Evolutionary conservation across 2,329 filamentous ascomycete genomes (phyloP).

Genomic region (Botryotinia convoluta): DNA sequence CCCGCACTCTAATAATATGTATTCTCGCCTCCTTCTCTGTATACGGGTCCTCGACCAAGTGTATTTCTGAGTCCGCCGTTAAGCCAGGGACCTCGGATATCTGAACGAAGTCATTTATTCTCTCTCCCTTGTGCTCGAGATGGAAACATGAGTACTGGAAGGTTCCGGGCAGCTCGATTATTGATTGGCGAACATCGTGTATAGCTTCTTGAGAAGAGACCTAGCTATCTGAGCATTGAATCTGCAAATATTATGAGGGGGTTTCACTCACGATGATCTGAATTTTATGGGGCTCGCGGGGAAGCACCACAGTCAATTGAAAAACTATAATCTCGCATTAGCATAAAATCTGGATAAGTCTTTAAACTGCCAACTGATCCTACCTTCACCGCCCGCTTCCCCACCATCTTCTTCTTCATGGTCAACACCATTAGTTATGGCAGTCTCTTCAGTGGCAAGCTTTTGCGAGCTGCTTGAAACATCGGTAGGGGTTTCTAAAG

Average conservation of each 20-base stretch:
- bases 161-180: slow-evolving; percentile 88
- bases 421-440: slow-evolving; percentile 26
- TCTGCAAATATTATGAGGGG: slow-evolving; percentile 2
- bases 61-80: slow-evolving; percentile 71
- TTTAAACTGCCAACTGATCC: slow-evolving; percentile 19
- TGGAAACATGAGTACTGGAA: slow-evolving; percentile 99
- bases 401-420: slow-evolving; percentile 32
- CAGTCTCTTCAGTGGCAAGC: slow-evolving; percentile 16
- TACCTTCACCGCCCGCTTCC: slow-evolving; percentile 37
- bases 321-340: slow-evolving; percentile 44
- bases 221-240: slow-evolving; percentile 46
- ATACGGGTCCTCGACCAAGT: slow-evolving; percentile 89
- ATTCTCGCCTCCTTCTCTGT: slow-evolving; percentile 97
- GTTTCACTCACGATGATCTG: slow-evolving; percentile 71
- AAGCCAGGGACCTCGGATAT: slow-evolving; percentile 85
- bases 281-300: slow-evolving; percentile 74
- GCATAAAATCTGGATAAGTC: slow-evolving; percentile 18
- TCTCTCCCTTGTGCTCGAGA: slow-evolving; percentile 82
- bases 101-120: slow-evolving; percentile 93
- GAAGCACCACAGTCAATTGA: slow-evolving; percentile 73
- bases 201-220: slow-evolving; percentile 93
- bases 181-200: slow-evolving; percentile 93
- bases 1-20: slow-evolving; percentile 85
- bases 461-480: slow-evolving; percentile 24
- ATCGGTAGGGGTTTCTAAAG: slow-evolving; percentile 27